A percentile compares a stretch with the other conserved stretches of the same genome.
These are phyloP conservation scores for Dioscorea cayenensis DNA, from an alignment of 116 monocot species.

Conservation along the genomic window DNA sequence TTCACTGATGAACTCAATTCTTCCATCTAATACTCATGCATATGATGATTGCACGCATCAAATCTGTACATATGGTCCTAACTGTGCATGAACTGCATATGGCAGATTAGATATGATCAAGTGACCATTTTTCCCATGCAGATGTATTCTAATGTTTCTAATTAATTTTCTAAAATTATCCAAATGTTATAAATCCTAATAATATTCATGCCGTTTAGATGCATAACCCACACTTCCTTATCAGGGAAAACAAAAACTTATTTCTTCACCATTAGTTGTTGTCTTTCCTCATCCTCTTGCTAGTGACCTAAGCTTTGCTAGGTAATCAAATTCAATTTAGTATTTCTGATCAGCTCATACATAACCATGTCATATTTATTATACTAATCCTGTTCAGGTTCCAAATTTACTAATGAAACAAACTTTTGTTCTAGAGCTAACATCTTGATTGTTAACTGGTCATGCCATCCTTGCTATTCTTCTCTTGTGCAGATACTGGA, in stretches of 20 bases:
- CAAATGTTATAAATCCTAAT: background rate
- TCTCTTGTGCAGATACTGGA: conserved; percentile 76
- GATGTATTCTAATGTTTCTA: no score
- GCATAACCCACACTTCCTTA: conserved; percentile 3
- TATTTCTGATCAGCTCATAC: background rate
- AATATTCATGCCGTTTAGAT: no score
- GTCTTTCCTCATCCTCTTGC: conserved; percentile 98
- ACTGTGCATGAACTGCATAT: no score
- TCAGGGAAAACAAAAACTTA: conserved; percentile 88
- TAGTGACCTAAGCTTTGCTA: conserved; percentile 91
- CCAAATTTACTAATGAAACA: background rate
- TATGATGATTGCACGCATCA: no score
- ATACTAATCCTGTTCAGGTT: conserved; percentile 40
- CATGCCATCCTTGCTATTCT: background rate
- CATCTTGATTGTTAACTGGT: conserved; percentile 77
- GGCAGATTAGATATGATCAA: no score
- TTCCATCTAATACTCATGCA: no score
- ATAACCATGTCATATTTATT: background rate
- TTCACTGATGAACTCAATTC: no score
- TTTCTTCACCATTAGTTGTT: conserved; percentile 87
- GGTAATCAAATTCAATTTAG: conserved; percentile 28
- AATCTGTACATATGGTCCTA: no score
- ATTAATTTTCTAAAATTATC: conserved; percentile 1
- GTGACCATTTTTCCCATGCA: no score
- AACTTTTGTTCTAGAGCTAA: no score